Evolutionary conservation across 2,329 filamentous ascomycete genomes (phyloP), one percentile per base, ranked within the genome.

Genomic region (Cryphonectria carpinicola): DNA sequence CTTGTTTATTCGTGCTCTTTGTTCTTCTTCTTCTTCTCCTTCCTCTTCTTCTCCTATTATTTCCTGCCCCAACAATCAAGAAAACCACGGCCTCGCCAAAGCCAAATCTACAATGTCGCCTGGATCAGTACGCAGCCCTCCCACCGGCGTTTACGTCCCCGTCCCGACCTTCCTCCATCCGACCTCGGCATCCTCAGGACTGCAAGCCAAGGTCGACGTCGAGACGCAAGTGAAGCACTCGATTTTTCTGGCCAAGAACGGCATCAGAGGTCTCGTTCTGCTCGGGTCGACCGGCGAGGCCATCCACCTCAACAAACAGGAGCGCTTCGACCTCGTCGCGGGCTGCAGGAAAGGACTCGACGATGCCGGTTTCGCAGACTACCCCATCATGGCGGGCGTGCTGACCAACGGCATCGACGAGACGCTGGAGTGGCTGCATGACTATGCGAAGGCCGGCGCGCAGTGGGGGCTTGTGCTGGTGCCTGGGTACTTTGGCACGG

Each of bases 211-310:
- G 8, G 81, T 91, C 66, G 89, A 92, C 75, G 79, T 89, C 71
- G 81, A 85, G 63, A 84, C 88, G 0, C 89, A 92, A 76, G 81
- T 83, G 35, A 81, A 83, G 39, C 89, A 91, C 81, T 84, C 84
- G 13, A 76, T 91, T 8, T 89, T 88, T 76, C 86, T 91, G 52
- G 88, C 88, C 52, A 82, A 84, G 67, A 84, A 84, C 73, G 89
- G 89, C 69, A 86, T 91, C 74, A 83, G 82, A 41, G 89, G 89
- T 32, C 82, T 91, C 37, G 87, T 91, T 14, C 82, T 91, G 56
- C 85, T 91, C 65, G 89, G 89, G 35, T 89, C 85, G 54, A 91
- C 89, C 0, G 89, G 89, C 71, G 89, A 91, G 78, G 87, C 88
- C 0, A 86, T 91, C 60, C 89, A 90, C 78, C 81, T 91, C 65